Percentiles rank a stretch among this genome's conserved stretches.
Evolutionary conservation across 352 stramenopile genomes (phyloP).

Genomic region (Peronospora destructor): DNA sequence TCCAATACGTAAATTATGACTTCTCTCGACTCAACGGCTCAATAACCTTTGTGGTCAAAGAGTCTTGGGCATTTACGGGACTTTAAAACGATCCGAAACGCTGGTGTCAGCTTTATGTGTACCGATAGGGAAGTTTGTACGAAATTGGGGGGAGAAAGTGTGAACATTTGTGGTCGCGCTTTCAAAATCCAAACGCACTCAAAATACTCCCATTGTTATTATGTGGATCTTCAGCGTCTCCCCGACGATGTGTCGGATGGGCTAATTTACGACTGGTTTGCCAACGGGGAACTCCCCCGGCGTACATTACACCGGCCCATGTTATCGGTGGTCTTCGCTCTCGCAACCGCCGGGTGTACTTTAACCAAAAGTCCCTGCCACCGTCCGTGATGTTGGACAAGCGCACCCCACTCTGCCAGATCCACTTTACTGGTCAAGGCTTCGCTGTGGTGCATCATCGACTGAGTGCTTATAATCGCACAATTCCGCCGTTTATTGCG

Average conservation of each 20-base stretch:
- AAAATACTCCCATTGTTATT: constrained; percentile 19
- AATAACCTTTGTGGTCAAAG: too few relatives aligned
- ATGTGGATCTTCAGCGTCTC: constrained; percentile 9
- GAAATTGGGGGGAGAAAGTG: too few relatives aligned
- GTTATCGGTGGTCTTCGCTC: neutral
- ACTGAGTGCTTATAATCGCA: too few relatives aligned
- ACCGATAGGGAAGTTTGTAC: too few relatives aligned
- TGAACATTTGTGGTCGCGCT: constrained; percentile 2
- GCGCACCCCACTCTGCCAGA: constrained; percentile 4
- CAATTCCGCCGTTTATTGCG: too few relatives aligned
- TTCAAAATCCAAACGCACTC: constrained; percentile 16
- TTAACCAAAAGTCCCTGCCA: constrained; percentile 9
- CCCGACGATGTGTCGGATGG: constrained; percentile 7
- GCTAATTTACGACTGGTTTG: constrained; percentile 18
- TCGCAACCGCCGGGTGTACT: too few relatives aligned
- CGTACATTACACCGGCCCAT: constrained; percentile 9
- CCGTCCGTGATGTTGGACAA: constrained; percentile 4
- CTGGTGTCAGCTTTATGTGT: too few relatives aligned
- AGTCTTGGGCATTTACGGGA: too few relatives aligned
- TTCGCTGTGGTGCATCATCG: too few relatives aligned
- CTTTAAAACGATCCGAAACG: too few relatives aligned
- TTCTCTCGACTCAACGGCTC: too few relatives aligned
- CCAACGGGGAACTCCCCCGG: constrained; percentile 1
- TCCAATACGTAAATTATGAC: too few relatives aligned
- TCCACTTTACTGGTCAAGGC: constrained; percentile 3